Base-by-base conservation (phyloP, 768 basidiomycete species). In the Lactarius sp. region DNA sequence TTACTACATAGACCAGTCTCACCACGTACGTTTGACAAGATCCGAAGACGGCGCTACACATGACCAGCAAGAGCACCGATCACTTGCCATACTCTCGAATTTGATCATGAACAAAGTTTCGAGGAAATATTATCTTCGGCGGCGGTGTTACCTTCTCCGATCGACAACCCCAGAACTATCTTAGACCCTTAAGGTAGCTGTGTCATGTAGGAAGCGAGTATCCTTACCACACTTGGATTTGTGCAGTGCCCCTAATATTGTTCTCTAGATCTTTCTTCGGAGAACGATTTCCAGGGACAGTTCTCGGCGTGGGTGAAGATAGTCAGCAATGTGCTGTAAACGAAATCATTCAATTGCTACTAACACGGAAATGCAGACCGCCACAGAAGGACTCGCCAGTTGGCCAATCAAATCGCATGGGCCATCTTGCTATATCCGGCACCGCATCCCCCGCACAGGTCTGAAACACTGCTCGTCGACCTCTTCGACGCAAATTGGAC, bases 401-500 rank as follows among this genome's bases (percentile, higher is more conserved):
- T 63, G 18, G 41, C 57, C n/a, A 56, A 55, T 27, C 52, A 57
- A 36, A 64, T 66, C 18, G 61, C 56, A 1, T 61, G 54, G 0
- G 55, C 54, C 4, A 65, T 65, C 12, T 41, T 65, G 3, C 54
- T 65, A 12, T 60, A 27, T 27, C 59, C 10, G 64, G 64, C 22
- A 56, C 64, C 53, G 54, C 52, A 9, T 60, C 64, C 20, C 64
- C 64, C 9, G 59, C 59, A 37, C 64, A 61, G 31, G 64, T 65
- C 59, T 36, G 64, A 65, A 34, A 61, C 59, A 7, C 59, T 61
- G 20, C 54, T 65, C 9, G 47, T 56, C 9, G 59, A 65, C 41
- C 52, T 65, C 14, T 59, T 50, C 47, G 54, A 56, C 33, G 52
- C 56, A 13, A 50, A 57, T 22, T 65, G 59, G 53, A 59, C 57